phyloP scores from a whole-genome alignment of 1,284 basidiomycete species.

The Cystobasidium sp. region DNA sequence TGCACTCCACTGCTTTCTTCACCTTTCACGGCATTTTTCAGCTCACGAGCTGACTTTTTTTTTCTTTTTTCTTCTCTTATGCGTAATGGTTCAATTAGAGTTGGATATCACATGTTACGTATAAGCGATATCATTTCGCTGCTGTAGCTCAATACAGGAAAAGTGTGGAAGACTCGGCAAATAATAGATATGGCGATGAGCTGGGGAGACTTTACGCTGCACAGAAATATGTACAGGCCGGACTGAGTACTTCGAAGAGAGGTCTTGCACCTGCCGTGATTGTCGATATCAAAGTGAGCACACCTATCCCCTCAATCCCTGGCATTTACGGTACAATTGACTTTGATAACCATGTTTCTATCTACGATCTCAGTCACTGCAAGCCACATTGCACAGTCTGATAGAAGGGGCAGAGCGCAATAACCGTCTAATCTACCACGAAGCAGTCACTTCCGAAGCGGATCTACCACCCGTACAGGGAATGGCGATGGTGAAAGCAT shows the following conservation, averaged over 20 bases:
- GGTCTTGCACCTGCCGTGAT: constrained; percentile 68
- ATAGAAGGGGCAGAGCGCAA: constrained; percentile 73
- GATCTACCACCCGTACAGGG: constrained; percentile 71
- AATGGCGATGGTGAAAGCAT: constrained; percentile 71
- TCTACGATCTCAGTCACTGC: constrained; percentile 58
- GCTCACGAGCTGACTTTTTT: not conserved
- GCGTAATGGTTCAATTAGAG: constrained; percentile 61
- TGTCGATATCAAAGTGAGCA: constrained; percentile 73
- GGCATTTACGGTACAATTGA: not conserved
- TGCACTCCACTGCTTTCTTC: not conserved
- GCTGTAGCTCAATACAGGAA: constrained; percentile 89
- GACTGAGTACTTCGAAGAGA: constrained; percentile 70
- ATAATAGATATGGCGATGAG: constrained; percentile 83
- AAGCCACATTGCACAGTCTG: constrained; percentile 65
- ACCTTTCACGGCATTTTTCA: not conserved
- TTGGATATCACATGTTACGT: constrained; percentile 80
- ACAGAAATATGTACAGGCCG: constrained; percentile 71
- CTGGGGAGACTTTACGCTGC: constrained; percentile 74
- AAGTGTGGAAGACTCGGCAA: constrained; percentile 86
- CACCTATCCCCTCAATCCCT: constrained; percentile 18
- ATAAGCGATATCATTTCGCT: constrained; percentile 83
- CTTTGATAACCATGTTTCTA: not conserved
- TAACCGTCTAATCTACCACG: constrained; percentile 95
- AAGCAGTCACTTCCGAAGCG: constrained; percentile 76
- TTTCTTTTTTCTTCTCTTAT: not conserved